A percentile compares a stretch with the other conserved stretches of the same genome.
phyloP scores from a whole-genome alignment of 2,329 filamentous ascomycete genomes.

The Pseudocercospora musae region DNA sequence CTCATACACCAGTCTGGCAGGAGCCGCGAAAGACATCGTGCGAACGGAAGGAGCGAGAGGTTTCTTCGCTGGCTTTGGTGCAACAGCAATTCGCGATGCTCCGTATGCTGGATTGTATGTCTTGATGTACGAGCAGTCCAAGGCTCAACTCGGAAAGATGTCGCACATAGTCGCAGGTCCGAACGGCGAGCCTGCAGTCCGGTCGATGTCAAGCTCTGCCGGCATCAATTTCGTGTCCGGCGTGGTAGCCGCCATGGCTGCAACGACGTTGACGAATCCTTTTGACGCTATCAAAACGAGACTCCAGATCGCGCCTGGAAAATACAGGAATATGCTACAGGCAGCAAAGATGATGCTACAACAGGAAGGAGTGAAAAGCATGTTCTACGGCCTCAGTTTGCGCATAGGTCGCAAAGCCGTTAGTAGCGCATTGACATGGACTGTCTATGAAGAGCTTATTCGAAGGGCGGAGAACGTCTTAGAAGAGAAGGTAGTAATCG shows the following conservation, averaged over 20 bases:
- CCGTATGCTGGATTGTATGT: slow-evolving; percentile 96
- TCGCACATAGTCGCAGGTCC: slow-evolving; percentile 24
- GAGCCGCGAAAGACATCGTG: slow-evolving; percentile 72
- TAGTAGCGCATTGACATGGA: slow-evolving; percentile 95
- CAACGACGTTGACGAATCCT: slow-evolving; percentile 88
- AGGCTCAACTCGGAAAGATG: slow-evolving; percentile 56
- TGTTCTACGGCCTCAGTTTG: slow-evolving; percentile 82
- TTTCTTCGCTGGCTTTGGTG: slow-evolving; percentile 91
- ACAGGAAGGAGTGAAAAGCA: slow-evolving; percentile 74
- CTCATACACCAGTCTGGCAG: slow-evolving; percentile 70
- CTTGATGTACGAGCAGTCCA: slow-evolving; percentile 84
- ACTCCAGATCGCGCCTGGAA: slow-evolving; percentile 80
- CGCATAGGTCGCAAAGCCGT: slow-evolving; percentile 88
- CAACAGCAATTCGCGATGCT: slow-evolving; percentile 89
- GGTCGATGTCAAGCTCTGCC: slow-evolving; percentile 46
- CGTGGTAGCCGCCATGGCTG: slow-evolving; percentile 73
- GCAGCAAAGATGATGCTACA: slow-evolving; percentile 73
- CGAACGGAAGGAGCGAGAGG: slow-evolving; percentile 70
- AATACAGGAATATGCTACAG: slow-evolving; percentile 78
- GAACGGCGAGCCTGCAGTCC: slow-evolving; percentile 9
- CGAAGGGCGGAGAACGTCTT: slow-evolving; percentile 59
- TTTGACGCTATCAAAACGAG: slow-evolving; percentile 96
- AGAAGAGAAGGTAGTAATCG: slow-evolving; percentile 10
- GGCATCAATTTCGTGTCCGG: slow-evolving; percentile 84
- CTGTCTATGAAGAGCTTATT: slow-evolving; percentile 90